A percentile compares a stretch with the other conserved stretches of the same genome.
Evolutionary conservation across 306 rosid species (phyloP).

Genomic region (Aeschynomene evenia): DNA sequence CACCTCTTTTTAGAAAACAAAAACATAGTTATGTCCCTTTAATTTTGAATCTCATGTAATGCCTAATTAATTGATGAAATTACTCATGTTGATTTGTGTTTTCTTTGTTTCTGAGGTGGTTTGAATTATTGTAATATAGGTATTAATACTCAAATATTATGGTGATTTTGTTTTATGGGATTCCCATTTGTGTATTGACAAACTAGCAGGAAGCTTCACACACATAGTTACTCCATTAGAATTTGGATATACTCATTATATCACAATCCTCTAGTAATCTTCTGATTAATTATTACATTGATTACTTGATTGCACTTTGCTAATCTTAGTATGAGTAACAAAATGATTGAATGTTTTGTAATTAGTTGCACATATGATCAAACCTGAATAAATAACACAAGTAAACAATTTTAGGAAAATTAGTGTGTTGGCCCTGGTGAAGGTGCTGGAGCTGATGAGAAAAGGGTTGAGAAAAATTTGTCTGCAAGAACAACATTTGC

Average conservation of each 20-base stretch:
- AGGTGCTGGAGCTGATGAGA: conserved; percentile 29
- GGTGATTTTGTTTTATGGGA: not conserved
- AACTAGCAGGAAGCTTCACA: not conserved
- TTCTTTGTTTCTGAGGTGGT: not conserved
- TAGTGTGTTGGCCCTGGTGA: conserved; percentile 48
- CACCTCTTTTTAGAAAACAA: not conserved
- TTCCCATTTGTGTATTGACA: not conserved
- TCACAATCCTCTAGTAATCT: not conserved
- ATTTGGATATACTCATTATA: not conserved
- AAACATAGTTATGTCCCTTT: not conserved
- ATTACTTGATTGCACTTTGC: not conserved
- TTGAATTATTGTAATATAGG: not conserved
- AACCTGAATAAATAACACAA: not conserved
- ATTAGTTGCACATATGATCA: not conserved
- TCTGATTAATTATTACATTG: not conserved
- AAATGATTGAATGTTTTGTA: not conserved
- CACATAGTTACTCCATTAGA: not conserved
- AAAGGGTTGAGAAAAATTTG: conserved; percentile 49
- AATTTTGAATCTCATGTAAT: not conserved
- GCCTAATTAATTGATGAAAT: not conserved
- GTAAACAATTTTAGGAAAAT: not conserved
- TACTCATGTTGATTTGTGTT: not conserved
- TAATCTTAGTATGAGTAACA: not conserved
- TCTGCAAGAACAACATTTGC: conserved; percentile 73
- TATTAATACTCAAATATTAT: not conserved